phyloP scores from a whole-genome alignment of 2,329 filamentous ascomycete species.

The Eurotiales sp. region DNA sequence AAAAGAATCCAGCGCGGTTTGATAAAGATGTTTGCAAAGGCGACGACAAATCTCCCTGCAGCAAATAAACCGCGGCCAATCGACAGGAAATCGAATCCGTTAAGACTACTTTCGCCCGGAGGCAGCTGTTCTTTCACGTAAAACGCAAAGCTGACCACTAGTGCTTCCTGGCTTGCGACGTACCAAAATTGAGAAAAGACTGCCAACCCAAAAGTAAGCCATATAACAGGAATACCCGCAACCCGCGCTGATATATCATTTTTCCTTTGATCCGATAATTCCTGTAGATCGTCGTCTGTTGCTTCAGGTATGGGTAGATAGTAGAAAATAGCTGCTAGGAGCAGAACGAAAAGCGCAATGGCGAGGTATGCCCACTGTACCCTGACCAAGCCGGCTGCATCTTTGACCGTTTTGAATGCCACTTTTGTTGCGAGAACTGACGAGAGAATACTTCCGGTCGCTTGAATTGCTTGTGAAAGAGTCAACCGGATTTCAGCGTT shows the following conservation, averaged over 20 bases:
- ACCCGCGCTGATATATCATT: slow-evolving; percentile 47
- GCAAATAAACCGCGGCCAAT: slow-evolving; percentile 58
- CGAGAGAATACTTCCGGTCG: slow-evolving; percentile 57
- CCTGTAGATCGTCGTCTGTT: slow-evolving; percentile 57
- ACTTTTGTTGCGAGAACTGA: slow-evolving; percentile 58
- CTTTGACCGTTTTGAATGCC: slow-evolving; percentile 49
- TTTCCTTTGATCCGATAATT: slow-evolving; percentile 50
- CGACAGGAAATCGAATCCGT: slow-evolving; percentile 45
- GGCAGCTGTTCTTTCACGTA: slow-evolving; percentile 44
- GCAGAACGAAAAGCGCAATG: slow-evolving; percentile 58
- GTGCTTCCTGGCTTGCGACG: slow-evolving; percentile 57
- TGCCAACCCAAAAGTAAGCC: slow-evolving; percentile 54
- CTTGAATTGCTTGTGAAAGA: slow-evolving; percentile 59
- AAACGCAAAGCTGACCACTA: slow-evolving; percentile 46
- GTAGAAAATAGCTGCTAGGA: slow-evolving; percentile 57
- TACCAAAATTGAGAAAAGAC: slow-evolving; percentile 58
- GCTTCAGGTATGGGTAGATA: slow-evolving; percentile 62
- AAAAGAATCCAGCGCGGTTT: slow-evolving; percentile 58
- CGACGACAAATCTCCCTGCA: slow-evolving; percentile 55
- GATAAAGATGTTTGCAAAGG: slow-evolving; percentile 50
- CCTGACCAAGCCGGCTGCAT: slow-evolving; percentile 53
- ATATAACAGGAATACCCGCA: slow-evolving; percentile 49
- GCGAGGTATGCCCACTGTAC: slow-evolving; percentile 65
- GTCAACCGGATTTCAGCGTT: slow-evolving; percentile 60
- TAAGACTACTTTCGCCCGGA: slow-evolving; percentile 20